These are phyloP conservation scores for Ehretia macrophylla DNA, from an alignment of 257 asterid species.

Conservation along the genomic window DNA sequence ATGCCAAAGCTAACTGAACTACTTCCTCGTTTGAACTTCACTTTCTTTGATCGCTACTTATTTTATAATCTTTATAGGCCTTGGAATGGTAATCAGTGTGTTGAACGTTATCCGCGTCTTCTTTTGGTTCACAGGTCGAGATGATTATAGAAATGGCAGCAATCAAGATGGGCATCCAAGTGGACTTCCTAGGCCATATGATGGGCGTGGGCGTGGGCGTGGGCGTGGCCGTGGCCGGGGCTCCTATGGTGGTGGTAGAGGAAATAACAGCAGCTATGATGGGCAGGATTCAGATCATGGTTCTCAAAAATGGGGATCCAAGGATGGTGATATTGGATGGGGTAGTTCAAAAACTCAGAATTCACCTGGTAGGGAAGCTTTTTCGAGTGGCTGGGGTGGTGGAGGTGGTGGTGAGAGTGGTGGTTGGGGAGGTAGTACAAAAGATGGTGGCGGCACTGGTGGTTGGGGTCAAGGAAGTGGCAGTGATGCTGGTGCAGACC, in stretches of 20 bases:
- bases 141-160: conserved; percentile 59
- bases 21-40: no score
- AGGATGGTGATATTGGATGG: conserved; percentile 45
- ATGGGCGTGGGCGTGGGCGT: conserved; percentile 39
- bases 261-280: conserved; percentile 18
- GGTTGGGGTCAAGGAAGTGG: conserved; percentile 34
- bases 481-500: conserved; percentile 20
- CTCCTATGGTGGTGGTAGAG: conserved; percentile 45
- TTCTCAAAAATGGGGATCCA: conserved; percentile 60
- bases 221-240: conserved; percentile 49
- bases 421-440: conserved; percentile 11
- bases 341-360: conserved; percentile 51
- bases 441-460: conserved; percentile 21
- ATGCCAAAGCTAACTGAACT: no score
- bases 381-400: conserved; percentile 14
- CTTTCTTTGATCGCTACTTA: no score
- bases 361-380: conserved; percentile 45
- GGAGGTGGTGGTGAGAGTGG: conserved; percentile 1
- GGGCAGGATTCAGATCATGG: conserved; percentile 47
- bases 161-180: conserved; percentile 49
- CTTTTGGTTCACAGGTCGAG: conserved; percentile 54
- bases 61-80: no score
- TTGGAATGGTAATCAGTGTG: no score
- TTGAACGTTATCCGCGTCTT: no score
- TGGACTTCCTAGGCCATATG: conserved; percentile 57